Base-by-base conservation (phyloP, 495 filamentous ascomycete species). In the Clavariopsis aquatica region DNA sequence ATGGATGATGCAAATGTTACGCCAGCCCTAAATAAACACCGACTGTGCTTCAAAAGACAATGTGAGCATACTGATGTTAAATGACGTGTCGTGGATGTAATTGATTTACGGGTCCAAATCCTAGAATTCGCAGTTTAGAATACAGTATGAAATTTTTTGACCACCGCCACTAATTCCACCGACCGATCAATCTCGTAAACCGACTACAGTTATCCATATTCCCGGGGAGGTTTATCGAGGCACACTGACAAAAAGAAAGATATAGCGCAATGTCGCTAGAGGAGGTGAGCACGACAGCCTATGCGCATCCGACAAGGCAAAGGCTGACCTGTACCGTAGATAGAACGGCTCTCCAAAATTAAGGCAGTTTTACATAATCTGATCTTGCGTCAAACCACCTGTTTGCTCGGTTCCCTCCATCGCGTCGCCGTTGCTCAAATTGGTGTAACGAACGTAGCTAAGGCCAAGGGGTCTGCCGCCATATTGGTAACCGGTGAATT, bases 401-500 rank as follows among this genome's bases (percentile, higher is more conserved):
- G 89, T 86, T n/a, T 84, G 79, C 68, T 94, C 88, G 22, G 74
- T 69, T 29, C 84, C 89, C 68, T 96, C 92, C 89, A 94, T 96
- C 66, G 79, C 82, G 69, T 93, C 91, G 19, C 75, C 81, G 28
- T 83, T 85, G 23, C 78, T 80, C 59, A 79, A 78, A 67, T 84
- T 91, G 71, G 87, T 77, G 76, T 98, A 98, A 74, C 93, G 93
- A 78, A 96, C 92, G 75, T 89, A 98, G 69, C 84, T 90, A 61
- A 98, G 83, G 28, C 92, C 91, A 55, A 98, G 86, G 63, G 95
- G 94, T 65, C 94, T 90, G 45, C 93, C 94, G 65, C 94, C 94
- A 73, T 98, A 98, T 73, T 96, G 90, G 72, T 98, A 98, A 54
- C 92, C 92, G 67, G 92, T 91, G 80, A 98, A 98, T 73, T 98